phyloP scores from a whole-genome alignment of 2,329 filamentous ascomycete genomes.

The Aureobasidium namibiae region DNA sequence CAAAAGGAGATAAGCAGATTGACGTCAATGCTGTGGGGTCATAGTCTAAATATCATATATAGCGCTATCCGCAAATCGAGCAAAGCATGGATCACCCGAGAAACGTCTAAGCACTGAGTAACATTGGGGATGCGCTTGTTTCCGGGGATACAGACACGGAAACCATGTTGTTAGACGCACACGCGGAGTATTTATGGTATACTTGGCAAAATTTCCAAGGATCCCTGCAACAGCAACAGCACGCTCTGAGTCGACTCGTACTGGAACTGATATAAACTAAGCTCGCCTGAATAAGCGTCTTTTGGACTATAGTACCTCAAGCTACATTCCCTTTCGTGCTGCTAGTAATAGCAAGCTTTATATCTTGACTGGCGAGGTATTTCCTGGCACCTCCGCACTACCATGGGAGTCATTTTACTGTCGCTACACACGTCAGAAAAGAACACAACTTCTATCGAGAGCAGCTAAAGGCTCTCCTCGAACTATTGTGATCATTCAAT shows the following conservation, averaged over 20 bases:
- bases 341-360: not conserved
- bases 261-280: not conserved
- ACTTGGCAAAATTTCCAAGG: no score
- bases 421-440: not conserved
- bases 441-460: not conserved
- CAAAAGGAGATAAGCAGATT: no score
- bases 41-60: no score
- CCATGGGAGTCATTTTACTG: not conserved
- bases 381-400: not conserved
- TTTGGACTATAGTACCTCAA: not conserved
- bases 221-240: not conserved
- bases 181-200: no score
- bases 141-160: no score
- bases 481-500: not conserved
- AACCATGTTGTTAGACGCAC: no score
- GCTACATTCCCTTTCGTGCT: not conserved
- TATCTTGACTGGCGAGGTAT: not conserved
- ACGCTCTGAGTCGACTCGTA: not conserved
- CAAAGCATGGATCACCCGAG: no score
- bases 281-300: not conserved
- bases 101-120: no score
- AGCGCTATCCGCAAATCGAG: no score
- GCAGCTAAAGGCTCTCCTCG: not conserved
- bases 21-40: no score
- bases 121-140: no score